Evolutionary conservation across 2,329 filamentous ascomycete species (phyloP).

Genomic region (Aureobasidium sp.): DNA sequence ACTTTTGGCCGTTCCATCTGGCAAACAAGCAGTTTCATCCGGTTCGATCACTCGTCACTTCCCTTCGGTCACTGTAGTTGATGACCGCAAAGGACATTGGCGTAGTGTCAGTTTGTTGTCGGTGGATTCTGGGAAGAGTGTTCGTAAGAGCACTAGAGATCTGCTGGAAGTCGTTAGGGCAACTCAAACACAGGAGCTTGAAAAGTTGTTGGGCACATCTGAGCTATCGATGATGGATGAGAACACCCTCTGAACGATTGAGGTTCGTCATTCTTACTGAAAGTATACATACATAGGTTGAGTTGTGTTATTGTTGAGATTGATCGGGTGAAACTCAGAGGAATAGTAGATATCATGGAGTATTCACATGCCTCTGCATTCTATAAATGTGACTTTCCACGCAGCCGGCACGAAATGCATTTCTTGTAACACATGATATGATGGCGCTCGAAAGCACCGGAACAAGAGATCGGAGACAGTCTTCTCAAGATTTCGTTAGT

Average conservation of each 20-base stretch:
- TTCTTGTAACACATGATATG: not conserved
- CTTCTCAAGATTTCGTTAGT: not conserved
- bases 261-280: not conserved
- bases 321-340: not conserved
- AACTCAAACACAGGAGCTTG: conserved; percentile 13
- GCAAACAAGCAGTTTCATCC: not conserved
- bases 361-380: not conserved
- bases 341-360: not conserved
- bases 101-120: conserved; percentile 25
- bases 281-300: not conserved
- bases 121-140: conserved; percentile 17
- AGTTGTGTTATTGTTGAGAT: not conserved
- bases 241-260: not conserved
- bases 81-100: conserved; percentile 27
- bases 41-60: conserved; percentile 20
- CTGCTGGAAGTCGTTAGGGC: conserved; percentile 15
- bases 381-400: not conserved
- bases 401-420: not conserved
- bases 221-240: not conserved
- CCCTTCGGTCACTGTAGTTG: conserved; percentile 28
- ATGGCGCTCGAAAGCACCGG: not conserved
- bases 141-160: conserved; percentile 18
- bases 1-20: not conserved
- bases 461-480: not conserved
- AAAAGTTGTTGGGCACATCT: conserved; percentile 10